Evolutionary conservation across 805 yeast species (phyloP).

Genomic region (Cyberlindnera petersonii): DNA sequence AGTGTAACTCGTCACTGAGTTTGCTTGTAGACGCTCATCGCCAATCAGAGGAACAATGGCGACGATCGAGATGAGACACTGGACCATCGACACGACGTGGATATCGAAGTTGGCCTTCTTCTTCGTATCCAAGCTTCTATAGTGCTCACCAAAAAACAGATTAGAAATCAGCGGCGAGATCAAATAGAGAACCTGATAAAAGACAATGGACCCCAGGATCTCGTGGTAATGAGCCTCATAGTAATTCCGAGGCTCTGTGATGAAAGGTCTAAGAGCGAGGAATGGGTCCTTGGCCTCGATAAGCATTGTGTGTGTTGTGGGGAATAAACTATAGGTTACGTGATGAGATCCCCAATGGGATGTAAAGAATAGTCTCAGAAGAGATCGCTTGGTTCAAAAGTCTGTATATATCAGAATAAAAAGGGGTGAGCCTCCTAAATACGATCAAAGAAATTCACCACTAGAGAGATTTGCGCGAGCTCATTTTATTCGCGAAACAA

Average conservation of each 20-base stretch:
- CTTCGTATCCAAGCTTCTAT: conserved; percentile 44
- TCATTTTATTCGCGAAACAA: too few species aligned
- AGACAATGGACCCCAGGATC: conserved; percentile 50
- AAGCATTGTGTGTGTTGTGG: too few species aligned
- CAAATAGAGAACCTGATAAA: conserved; percentile 55
- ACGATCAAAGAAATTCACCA: too few species aligned
- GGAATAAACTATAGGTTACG: too few species aligned
- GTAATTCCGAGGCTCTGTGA: conserved; percentile 36
- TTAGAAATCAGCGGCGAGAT: conserved; percentile 51
- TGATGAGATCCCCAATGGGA: too few species aligned
- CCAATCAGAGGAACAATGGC: conserved; percentile 62
- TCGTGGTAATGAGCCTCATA: conserved; percentile 72
- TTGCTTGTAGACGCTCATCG: conserved; percentile 44
- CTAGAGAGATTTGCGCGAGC: too few species aligned
- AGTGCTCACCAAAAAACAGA: conserved; percentile 47
- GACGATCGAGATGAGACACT: conserved; percentile 61
- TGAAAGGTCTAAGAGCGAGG: conserved; percentile 28
- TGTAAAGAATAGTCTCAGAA: too few species aligned
- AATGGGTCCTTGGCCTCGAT: conserved; percentile 17
- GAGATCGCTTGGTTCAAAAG: too few species aligned
- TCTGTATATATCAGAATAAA: too few species aligned
- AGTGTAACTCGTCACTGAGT: conserved; percentile 63
- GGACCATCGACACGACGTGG: conserved; percentile 85
- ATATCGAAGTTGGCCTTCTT: conserved; percentile 76
- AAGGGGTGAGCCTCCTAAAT: too few species aligned